Evolutionary conservation across 2,329 filamentous ascomycete species (phyloP), one percentile per base, ranked within the genome.

Genomic region (Clarireedia sp.): DNA sequence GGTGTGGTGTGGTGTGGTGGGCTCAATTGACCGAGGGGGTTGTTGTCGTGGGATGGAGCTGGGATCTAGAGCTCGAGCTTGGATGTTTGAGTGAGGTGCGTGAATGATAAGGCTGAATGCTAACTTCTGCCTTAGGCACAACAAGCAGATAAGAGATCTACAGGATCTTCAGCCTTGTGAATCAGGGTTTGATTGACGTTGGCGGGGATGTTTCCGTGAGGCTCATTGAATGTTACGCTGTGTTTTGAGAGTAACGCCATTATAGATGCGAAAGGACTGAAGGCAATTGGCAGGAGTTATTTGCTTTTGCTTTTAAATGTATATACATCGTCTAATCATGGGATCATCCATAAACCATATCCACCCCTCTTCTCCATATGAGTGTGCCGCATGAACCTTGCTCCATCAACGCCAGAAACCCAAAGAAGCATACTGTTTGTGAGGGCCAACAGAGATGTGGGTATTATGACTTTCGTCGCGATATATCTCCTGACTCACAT

Each of bases 351-450:
- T n/a, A 37, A 52, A 47, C 3, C 50, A 14, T 33, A 47, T 10
- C 26, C 41, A 23, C 29, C 17, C 41, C 29, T 52, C 29, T 47
- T 19, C 33, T 52, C 50, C 46, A 23, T 46, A 8, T 33, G 29
- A 33, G 29, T 33, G 29, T 33, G 29, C 29, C 29, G 29, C 10
- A 33, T 33, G 10, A 33, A 12, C 10, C 38, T n/a, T 41, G 38
- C 51, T 54, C 23, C 43, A 10, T 36, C 12, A 48, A 54, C 51
- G 43, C 51, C 51, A 54, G 40, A 48, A 48, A 54, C 17, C 33
- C 21, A 48, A 53, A 47, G 43, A 37, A 54, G 37, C 43, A 29
- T 9, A 17, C 14, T 19, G 38, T 19, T 10, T 41, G 7, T 41
- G 16, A 19, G 2, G 26, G 33, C 21, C 43, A 23, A 48, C 48